Base-by-base conservation (phyloP, 345 rosid genomes). In the Linum tenue region DNA sequence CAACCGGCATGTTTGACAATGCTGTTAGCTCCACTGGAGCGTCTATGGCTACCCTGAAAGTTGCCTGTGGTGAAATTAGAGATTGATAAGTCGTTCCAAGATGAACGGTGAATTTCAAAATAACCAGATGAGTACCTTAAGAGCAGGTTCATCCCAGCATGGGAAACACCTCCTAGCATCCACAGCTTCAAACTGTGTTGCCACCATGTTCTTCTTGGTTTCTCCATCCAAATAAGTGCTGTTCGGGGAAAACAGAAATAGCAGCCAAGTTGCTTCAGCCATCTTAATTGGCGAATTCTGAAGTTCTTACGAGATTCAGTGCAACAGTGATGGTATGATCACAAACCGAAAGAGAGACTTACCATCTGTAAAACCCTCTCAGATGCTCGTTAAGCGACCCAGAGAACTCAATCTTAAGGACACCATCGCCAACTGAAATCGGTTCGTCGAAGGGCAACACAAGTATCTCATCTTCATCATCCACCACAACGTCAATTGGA, bases 121-220 rank as follows among this genome's bases (percentile, higher is more conserved):
- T 37, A 41, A 4, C 44, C 44, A 41, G 44, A 41, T 59, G 17
- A 55, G 22, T 70, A 75, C 86, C 77, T 80, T 82, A 36, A 75
- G 69, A 69, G 82, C 77, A 36, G 86, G 84, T 39, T 82, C 86
- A 37, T 82, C 86, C 82, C 80, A 75, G 76, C 84, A 82, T 37
- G 84, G 86, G 65, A 80, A 78, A 72, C 82, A 77, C 22, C 79
- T 39, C 74, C 86, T 71, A 35, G 84, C 86, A 12, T 61, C 70
- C 38, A 70, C 80, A 4, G 83, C 70, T 63, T 82, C 80, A 40
- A 82, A 82, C 67, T 82, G 86, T 2, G 83, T 77, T 6, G 71
- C 77, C 15, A 78, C 86, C 79, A 79, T 75, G 60, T 75, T 77
- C 71, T 79, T 77, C 73, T 70, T 72, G 68, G 62, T 63, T 43